Percentiles rank a stretch among this genome's conserved stretches.
phyloP scores from a whole-genome alignment of 352 stramenopile species.

The Globisporangium acanthophoron region DNA sequence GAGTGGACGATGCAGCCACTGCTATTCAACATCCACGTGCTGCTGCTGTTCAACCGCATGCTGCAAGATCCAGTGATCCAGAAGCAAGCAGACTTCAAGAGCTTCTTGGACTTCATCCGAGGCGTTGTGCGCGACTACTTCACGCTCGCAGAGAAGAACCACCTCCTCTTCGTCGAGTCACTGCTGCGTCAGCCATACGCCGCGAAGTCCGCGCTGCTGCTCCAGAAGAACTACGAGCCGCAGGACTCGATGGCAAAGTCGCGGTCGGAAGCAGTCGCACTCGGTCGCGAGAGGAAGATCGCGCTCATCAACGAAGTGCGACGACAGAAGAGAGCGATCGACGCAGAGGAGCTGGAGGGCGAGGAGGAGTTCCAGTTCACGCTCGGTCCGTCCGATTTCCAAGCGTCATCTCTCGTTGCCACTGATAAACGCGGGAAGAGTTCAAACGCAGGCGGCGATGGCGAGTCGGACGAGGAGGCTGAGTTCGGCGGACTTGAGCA shows the following conservation, averaged over 20 bases:
- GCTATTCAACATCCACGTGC: slow-evolving; percentile 79
- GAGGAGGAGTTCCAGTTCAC: slow-evolving; percentile 79
- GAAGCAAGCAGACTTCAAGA: slow-evolving; percentile 47
- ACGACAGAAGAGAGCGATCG: slow-evolving; percentile 60
- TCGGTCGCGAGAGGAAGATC: slow-evolving; percentile 53
- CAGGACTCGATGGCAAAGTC: slow-evolving; percentile 59
- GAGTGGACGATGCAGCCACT: slow-evolving; percentile 83
- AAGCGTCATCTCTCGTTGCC: slow-evolving; percentile 38
- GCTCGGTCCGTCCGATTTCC: slow-evolving; percentile 55
- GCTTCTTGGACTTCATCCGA: slow-evolving; percentile 77
- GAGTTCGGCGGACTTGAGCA: slow-evolving; percentile 13
- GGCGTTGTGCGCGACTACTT: slow-evolving; percentile 79
- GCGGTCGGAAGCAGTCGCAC: slow-evolving; percentile 49
- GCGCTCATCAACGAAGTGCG: slow-evolving; percentile 57
- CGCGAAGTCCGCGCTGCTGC: slow-evolving; percentile 55
- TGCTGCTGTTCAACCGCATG: slow-evolving; percentile 80
- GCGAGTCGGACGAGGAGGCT: slow-evolving; percentile 16
- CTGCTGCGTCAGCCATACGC: slow-evolving; percentile 70
- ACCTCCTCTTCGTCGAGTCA: slow-evolving; percentile 72
- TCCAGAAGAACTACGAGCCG: slow-evolving; percentile 74
- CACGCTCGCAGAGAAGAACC: slow-evolving; percentile 68
- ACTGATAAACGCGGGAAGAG: slow-evolving; percentile 4
- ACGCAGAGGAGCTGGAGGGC: slow-evolving; percentile 73
- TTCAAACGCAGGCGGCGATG: not conserved
- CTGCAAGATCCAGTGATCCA: slow-evolving; percentile 75